Percentiles rank a stretch among this genome's conserved stretches.
These are phyloP conservation scores for Solanum virginianum DNA, from an alignment of 257 asterid species.

Conservation along the genomic window DNA sequence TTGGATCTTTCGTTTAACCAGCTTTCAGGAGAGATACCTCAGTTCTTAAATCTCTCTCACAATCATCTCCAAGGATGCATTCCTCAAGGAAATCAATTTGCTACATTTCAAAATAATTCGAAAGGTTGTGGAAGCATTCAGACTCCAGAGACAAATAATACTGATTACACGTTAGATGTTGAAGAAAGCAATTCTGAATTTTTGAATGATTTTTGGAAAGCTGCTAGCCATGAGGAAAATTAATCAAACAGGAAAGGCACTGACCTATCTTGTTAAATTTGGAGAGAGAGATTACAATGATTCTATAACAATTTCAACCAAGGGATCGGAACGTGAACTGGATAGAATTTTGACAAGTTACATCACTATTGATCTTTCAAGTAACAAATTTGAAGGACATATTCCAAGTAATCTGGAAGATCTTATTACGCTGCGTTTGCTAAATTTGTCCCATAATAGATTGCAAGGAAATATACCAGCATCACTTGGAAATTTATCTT, in stretches of 20 bases:
- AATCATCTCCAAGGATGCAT: too few species aligned
- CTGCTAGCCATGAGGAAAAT: background rate
- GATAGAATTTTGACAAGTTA: background rate
- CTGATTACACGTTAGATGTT: too few species aligned
- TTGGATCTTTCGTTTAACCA: too few species aligned
- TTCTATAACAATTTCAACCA: background rate
- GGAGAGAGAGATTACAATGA: background rate
- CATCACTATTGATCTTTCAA: too few species aligned
- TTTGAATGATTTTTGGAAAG: too few species aligned
- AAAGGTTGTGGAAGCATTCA: too few species aligned
- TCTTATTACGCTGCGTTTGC: background rate
- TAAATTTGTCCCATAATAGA: background rate
- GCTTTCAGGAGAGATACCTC: too few species aligned
- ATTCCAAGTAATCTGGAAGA: background rate
- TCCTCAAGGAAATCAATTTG: too few species aligned
- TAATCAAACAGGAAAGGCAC: background rate
- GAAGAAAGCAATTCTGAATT: too few species aligned
- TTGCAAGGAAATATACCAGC: background rate
- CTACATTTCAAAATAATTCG: too few species aligned
- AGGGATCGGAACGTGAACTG: background rate
- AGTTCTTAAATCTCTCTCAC: too few species aligned
- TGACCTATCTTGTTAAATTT: background rate
- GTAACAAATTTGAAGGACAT: background rate
- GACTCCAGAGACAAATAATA: too few species aligned
- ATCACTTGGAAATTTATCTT: background rate